Conservation (phyloP, 805 yeast genomes). For the Priceomyces medius region DNA sequence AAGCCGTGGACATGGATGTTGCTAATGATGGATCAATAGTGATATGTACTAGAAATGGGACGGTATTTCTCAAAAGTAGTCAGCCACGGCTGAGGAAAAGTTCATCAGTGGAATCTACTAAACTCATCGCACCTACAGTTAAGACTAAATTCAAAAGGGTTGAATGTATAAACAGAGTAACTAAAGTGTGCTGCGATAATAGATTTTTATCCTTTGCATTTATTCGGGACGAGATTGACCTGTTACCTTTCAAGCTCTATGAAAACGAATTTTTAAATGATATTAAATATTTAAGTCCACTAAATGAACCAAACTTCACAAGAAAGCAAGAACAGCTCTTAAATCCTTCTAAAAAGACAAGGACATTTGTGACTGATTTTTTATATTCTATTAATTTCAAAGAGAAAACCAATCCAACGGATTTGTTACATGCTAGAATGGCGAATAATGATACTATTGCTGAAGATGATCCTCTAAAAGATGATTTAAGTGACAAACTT, state of each 20-base stretch:
- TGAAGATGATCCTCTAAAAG: constrained; percentile 12
- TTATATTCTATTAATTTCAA: constrained; percentile 19
- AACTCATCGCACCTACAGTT: constrained; percentile 25
- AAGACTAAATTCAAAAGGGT: constrained; percentile 54
- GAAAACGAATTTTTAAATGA: constrained; percentile 51
- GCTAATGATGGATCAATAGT: constrained; percentile 68
- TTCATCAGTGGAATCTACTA: constrained; percentile 29
- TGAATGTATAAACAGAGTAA: constrained; percentile 55
- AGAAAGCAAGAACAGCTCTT: constrained; percentile 45
- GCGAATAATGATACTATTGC: constrained; percentile 11
- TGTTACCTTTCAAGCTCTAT: constrained; percentile 54
- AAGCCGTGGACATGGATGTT: constrained; percentile 65
- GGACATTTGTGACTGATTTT: constrained; percentile 29
- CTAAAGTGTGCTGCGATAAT: constrained; percentile 64
- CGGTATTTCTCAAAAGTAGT: constrained; percentile 50
- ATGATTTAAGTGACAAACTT: constrained; percentile 18
- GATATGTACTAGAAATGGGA: constrained; percentile 67
- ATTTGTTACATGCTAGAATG: background rate
- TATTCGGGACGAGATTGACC: constrained; percentile 59
- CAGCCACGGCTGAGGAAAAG: constrained; percentile 25
- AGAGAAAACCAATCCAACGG: background rate
- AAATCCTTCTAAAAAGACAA: constrained; percentile 24
- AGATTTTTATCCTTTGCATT: constrained; percentile 65
- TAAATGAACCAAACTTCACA: constrained; percentile 29
- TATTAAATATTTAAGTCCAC: constrained; percentile 53